These are phyloP conservation scores for Sporobolomyces phaffii DNA, from an alignment of 768 basidiomycete species.

Conservation along the genomic window DNA sequence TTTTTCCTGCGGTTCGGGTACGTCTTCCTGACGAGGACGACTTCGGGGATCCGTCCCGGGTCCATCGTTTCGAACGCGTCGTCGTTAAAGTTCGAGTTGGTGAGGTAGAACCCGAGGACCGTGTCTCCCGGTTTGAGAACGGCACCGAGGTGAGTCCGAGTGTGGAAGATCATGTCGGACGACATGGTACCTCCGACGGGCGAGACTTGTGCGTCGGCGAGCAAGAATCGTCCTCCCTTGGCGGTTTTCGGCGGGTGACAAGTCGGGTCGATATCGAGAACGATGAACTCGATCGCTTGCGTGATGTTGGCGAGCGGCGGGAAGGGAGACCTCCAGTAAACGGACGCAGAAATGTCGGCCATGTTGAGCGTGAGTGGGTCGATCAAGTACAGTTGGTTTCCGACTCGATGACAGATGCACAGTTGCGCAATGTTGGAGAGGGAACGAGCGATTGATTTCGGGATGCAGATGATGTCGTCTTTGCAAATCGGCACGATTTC, in stretches of 20 bases:
- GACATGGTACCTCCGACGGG: constrained; percentile 61
- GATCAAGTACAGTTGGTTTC: constrained; percentile 81
- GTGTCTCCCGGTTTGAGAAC: constrained; percentile 92
- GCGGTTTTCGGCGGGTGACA: constrained; percentile 41
- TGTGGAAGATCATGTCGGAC: constrained; percentile 80
- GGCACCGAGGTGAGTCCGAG: constrained; percentile 89
- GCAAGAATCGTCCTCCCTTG: constrained; percentile 66
- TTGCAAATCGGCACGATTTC: constrained; percentile 97
- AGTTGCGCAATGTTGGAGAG: constrained; percentile 83
- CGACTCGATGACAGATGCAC: constrained; percentile 80
- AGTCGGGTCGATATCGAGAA: constrained; percentile 87
- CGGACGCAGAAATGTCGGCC: constrained; percentile 67
- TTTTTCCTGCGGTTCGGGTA: constrained; percentile 93
- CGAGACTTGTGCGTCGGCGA: constrained; percentile 85
- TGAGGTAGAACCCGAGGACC: constrained; percentile 81
- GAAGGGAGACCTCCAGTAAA: constrained; percentile 92
- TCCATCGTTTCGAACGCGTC: constrained; percentile 57
- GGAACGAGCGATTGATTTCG: constrained; percentile 69
- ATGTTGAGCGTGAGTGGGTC: constrained; percentile 80
- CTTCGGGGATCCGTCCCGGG: constrained; percentile 69
- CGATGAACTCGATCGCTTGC: constrained; percentile 88
- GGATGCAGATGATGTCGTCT: constrained; percentile 90
- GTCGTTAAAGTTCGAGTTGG: constrained; percentile 87
- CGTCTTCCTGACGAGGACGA: constrained; percentile 88
- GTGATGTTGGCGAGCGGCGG: constrained; percentile 70